Conservation (phyloP, 257 asterid species). For the Solanum ossicruentum region DNA sequence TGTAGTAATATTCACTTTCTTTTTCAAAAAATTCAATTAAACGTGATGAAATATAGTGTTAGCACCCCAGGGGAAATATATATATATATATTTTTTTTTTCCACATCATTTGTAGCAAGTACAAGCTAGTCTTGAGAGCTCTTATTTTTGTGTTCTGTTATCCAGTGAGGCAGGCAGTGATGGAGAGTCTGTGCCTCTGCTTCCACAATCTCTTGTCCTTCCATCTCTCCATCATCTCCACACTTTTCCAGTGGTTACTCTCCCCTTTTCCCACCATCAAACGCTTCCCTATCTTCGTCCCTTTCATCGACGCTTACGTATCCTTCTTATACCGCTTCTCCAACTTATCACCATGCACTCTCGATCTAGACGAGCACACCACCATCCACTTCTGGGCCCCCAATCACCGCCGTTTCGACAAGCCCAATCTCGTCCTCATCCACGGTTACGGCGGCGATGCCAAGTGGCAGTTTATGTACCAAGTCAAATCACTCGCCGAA, state of each 20-base stretch:
- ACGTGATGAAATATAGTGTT: too few relatives aligned
- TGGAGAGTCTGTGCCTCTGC: constrained; percentile 24
- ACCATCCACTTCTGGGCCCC: constrained; percentile 57
- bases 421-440: constrained; percentile 48
- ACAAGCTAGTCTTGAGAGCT: neutral
- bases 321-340: constrained; percentile 43
- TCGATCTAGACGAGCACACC: constrained; percentile 43
- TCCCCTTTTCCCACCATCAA: constrained; percentile 19
- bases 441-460: constrained; percentile 63
- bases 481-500: constrained; percentile 19
- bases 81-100: too few relatives aligned
- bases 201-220: constrained; percentile 25
- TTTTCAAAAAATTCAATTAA: too few relatives aligned
- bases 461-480: constrained; percentile 48
- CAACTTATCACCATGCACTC: constrained; percentile 35
- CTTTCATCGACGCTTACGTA: constrained; percentile 27
- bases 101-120: too few relatives aligned
- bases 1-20: too few relatives aligned
- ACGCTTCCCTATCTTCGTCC: constrained; percentile 29
- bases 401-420: constrained; percentile 23
- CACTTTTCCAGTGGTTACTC: constrained; percentile 11
- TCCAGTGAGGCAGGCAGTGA: neutral
- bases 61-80: too few relatives aligned
- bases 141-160: neutral
- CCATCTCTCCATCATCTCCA: constrained; percentile 18